Base-by-base conservation (phyloP, 805 yeast species). In the Starmera dryadoides region DNA sequence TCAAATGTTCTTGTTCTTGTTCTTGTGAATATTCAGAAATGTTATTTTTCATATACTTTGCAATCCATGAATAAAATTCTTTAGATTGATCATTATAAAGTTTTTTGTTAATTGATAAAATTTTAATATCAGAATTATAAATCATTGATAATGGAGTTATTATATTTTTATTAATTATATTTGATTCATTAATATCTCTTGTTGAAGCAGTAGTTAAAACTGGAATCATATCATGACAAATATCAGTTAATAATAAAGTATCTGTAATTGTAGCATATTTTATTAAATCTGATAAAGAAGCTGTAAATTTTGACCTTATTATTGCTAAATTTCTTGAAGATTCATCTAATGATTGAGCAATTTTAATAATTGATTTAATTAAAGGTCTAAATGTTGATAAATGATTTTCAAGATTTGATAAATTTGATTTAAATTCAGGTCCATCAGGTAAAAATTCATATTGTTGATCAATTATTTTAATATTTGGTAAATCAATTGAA, bases 1-100 rank as follows among this genome's bases (percentile, higher is more conserved):
- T 38, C 16, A 69, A 45, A 18, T 62, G 49, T 43, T n/a, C n/a
- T n/a, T n/a, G n/a, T n/a, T n/a, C n/a, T 63, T 63, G 61, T 36
- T 62, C 68, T 38, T 70, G 50, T 15, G 25, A 18, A 18, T 20
- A 36, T 18, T 30, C 36, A 17, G 11, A 17, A 25, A 8, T 11
- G 11, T 34, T 12, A 33, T 25, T 25, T 25, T 11, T 17, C 23
- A 34, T 20, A 17, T n/a, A 22, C 25, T 26, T 23, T 3, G 14
- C 16, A 11, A 7, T 14, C 37, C 37, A 22, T 15, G 14, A 16
- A 35, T 48, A 42, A 34, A 41, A 45, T 9, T 41, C 43, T 18
- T 29, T 31, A 1, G 42, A 21, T 15, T 42, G 43, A 28, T 44
- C 46, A 28, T 41, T 23, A 34, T 43, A 50, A 7, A 41, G 10